Conservation (phyloP, 2,329 filamentous ascomycete species). For the Huntiella moniliformis region DNA sequence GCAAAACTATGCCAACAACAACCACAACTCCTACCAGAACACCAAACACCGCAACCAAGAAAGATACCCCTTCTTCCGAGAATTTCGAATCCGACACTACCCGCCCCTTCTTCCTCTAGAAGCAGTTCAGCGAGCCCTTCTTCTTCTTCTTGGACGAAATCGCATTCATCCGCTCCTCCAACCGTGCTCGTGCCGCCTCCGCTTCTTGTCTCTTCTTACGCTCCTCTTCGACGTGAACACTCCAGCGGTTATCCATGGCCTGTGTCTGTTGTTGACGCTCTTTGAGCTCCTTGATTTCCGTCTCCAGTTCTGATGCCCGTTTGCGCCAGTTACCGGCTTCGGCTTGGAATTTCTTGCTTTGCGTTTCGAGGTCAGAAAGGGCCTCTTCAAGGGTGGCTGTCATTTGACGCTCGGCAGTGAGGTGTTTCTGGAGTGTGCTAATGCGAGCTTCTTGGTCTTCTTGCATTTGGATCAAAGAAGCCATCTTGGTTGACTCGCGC, state of each 20-base stretch:
- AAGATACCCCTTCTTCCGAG: background rate
- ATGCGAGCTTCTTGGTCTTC: constrained; percentile 94
- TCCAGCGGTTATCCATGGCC: constrained; percentile 40
- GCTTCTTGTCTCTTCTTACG: constrained; percentile 79
- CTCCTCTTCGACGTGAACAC: constrained; percentile 88
- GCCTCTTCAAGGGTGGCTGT: constrained; percentile 91
- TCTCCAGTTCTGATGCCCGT: constrained; percentile 59
- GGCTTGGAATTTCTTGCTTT: constrained; percentile 76
- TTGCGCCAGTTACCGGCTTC: constrained; percentile 85
- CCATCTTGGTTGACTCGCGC: constrained; percentile 30
- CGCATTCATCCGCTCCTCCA: constrained; percentile 88
- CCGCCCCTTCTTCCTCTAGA: constrained; percentile 35
- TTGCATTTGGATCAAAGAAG: constrained; percentile 55
- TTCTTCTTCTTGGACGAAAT: constrained; percentile 87
- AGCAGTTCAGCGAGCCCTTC: constrained; percentile 92
- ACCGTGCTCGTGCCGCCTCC: constrained; percentile 68
- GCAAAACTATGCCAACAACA: background rate
- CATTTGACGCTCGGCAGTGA: constrained; percentile 88
- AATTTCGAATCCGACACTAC: constrained; percentile 5
- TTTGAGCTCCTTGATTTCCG: constrained; percentile 48
- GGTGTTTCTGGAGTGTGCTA: constrained; percentile 87
- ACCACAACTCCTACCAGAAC: background rate
- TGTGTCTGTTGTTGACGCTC: constrained; percentile 27
- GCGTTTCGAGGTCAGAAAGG: constrained; percentile 77
- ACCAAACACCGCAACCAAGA: background rate